These are phyloP conservation scores for Arthrinium phaeospermum DNA, from an alignment of 2,329 filamentous ascomycete species.

Conservation along the genomic window DNA sequence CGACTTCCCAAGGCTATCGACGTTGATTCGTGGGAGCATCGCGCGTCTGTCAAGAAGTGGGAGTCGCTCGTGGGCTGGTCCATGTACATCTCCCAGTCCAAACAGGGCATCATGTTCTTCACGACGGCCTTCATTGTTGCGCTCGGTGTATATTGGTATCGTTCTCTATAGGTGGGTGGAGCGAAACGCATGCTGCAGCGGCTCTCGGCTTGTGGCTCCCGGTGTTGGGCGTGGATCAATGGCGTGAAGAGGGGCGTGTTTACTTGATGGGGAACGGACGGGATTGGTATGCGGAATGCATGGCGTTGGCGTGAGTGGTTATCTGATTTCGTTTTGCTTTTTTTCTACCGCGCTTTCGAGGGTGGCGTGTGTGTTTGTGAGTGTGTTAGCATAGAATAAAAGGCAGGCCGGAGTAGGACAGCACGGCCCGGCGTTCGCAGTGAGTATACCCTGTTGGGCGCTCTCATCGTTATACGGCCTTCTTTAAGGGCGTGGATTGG, in stretches of 20 bases:
- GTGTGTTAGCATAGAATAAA: background rate
- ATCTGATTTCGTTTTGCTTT: background rate
- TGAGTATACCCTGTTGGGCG: background rate
- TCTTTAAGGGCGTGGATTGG: background rate
- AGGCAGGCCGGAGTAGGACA: background rate
- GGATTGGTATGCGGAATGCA: background rate
- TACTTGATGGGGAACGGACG: background rate
- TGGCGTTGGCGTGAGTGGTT: slow-evolving; percentile 5
- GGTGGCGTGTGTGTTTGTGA: background rate
- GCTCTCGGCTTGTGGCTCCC: background rate
- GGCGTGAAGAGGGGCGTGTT: background rate
- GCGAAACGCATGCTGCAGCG: background rate
- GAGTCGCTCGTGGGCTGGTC: slow-evolving; percentile 54
- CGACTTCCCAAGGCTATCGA: slow-evolving; percentile 58
- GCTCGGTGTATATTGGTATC: slow-evolving; percentile 53
- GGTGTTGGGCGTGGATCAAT: background rate
- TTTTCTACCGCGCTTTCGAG: background rate
- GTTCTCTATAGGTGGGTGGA: slow-evolving; percentile 30
- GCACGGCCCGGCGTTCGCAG: background rate
- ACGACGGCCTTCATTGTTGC: slow-evolving; percentile 48
- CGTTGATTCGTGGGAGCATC: slow-evolving; percentile 59
- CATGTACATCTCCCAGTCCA: slow-evolving; percentile 61
- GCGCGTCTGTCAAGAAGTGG: slow-evolving; percentile 40
- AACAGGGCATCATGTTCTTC: slow-evolving; percentile 54
- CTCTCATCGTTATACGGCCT: background rate